Conservation (phyloP, 202 grass and related monocot genomes). For the Miscanthus sacchariflorus region DNA sequence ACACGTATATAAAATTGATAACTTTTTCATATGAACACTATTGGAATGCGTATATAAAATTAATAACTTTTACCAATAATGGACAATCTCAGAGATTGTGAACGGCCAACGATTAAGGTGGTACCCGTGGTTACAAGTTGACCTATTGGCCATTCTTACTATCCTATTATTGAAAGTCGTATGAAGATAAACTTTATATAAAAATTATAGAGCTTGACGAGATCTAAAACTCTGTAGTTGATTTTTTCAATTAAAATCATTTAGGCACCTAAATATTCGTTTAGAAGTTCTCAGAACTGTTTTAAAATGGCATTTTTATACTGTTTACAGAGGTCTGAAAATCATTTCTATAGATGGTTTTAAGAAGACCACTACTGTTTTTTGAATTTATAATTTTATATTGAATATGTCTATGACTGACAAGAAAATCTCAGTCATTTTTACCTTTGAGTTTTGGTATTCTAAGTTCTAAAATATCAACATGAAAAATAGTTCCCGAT, state of each 20-base stretch:
- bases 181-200: neutral
- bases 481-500: no score
- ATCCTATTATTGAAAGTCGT: no score
- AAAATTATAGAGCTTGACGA: neutral
- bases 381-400: neutral
- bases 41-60: neutral
- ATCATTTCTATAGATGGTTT: no score
- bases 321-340: no score
- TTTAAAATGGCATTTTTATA: neutral
- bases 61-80: neutral
- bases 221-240: no score
- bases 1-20: neutral
- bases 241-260: neutral
- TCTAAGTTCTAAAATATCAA: neutral
- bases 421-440: neutral
- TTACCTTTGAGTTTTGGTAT: neutral
- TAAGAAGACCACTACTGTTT: neutral
- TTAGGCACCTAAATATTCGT: neutral
- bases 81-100: neutral
- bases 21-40: neutral
- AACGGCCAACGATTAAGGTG: neutral
- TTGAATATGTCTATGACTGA: neutral
- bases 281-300: neutral
- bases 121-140: neutral
- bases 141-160: no score